A percentile compares a stretch with the other conserved stretches of the same genome.
These are phyloP conservation scores for Sanguinoderma infundibulare DNA, from an alignment of 1,284 basidiomycete species.

Conservation along the genomic window DNA sequence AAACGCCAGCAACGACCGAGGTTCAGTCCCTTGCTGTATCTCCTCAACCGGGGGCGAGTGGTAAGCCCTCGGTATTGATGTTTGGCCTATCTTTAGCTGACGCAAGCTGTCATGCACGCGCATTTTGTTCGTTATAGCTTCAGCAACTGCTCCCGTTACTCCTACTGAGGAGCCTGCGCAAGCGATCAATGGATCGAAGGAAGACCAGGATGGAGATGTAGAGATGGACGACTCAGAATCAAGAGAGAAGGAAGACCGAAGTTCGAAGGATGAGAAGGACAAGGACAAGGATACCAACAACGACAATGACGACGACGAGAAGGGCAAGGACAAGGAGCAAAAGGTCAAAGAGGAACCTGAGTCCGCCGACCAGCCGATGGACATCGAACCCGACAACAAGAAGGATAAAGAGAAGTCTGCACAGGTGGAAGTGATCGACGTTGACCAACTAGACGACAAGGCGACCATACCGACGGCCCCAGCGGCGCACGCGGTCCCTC, in stretches of 20 bases:
- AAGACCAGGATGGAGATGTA: constrained; percentile 28
- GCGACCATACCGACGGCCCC: constrained; percentile 11
- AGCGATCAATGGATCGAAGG: constrained; percentile 17
- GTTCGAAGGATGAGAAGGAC: not conserved
- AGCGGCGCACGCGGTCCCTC: constrained; percentile 15
- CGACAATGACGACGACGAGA: not conserved
- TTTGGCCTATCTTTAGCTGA: not conserved
- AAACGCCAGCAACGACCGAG: constrained; percentile 26
- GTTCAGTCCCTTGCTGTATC: constrained; percentile 24
- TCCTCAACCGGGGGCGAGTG: constrained; percentile 24
- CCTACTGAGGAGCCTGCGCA: constrained; percentile 14
- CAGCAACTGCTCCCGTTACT: constrained; percentile 15
- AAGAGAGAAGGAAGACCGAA: constrained; percentile 27
- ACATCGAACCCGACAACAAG: not conserved
- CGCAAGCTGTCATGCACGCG: not conserved
- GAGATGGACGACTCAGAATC: constrained; percentile 21
- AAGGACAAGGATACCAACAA: constrained; percentile 1
- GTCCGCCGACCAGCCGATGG: not conserved
- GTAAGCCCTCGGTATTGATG: constrained; percentile 3
- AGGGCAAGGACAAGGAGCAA: not conserved
- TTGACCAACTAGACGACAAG: constrained; percentile 52
- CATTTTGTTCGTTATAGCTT: not conserved
- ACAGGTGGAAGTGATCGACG: constrained; percentile 51
- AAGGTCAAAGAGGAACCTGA: not conserved
- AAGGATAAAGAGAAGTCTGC: constrained; percentile 17